Evolutionary conservation across 441 rosid genomes (phyloP).

Genomic region (Pelargonium australe): DNA sequence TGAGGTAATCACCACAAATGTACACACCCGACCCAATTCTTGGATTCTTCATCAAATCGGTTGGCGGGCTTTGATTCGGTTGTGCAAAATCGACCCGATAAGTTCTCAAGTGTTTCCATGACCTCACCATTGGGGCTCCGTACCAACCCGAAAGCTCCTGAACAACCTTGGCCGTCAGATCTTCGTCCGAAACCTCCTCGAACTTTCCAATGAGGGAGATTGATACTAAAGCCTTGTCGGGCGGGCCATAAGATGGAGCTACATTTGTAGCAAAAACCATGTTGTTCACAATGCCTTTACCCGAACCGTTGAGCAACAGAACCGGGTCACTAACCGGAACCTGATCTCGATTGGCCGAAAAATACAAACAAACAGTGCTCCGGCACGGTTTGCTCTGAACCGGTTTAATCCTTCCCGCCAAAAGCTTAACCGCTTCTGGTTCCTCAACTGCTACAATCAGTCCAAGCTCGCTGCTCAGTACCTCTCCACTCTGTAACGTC

Average conservation of each 20-base stretch:
- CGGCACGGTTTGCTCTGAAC: constrained; percentile 35
- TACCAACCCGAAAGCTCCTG: constrained; percentile 70
- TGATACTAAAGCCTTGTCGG: constrained; percentile 57
- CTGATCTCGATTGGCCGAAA: constrained; percentile 39
- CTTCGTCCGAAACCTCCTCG: constrained; percentile 42
- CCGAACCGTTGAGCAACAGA: constrained; percentile 67
- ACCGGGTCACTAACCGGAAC: constrained; percentile 68
- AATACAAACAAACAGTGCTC: constrained; percentile 68
- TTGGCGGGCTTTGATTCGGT: constrained; percentile 78
- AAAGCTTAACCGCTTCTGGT: constrained; percentile 50
- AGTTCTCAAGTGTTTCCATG: constrained; percentile 69
- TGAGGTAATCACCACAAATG: constrained; percentile 65
- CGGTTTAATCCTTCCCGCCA: constrained; percentile 36
- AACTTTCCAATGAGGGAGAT: constrained; percentile 67
- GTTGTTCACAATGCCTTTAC: constrained; percentile 67
- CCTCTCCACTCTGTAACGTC: constrained; percentile 42
- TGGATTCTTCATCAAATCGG: constrained; percentile 51
- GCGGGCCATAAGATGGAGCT: constrained; percentile 63
- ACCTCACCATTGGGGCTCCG: constrained; percentile 35
- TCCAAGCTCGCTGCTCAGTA: constrained; percentile 50
- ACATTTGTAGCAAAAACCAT: constrained; percentile 87
- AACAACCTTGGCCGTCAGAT: constrained; percentile 40
- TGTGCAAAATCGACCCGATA: constrained; percentile 67
- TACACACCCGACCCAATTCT: constrained; percentile 39
- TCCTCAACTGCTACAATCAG: constrained; percentile 71